phyloP scores from a whole-genome alignment of 1,284 basidiomycete species.

The Rhodotorula sp. region DNA sequence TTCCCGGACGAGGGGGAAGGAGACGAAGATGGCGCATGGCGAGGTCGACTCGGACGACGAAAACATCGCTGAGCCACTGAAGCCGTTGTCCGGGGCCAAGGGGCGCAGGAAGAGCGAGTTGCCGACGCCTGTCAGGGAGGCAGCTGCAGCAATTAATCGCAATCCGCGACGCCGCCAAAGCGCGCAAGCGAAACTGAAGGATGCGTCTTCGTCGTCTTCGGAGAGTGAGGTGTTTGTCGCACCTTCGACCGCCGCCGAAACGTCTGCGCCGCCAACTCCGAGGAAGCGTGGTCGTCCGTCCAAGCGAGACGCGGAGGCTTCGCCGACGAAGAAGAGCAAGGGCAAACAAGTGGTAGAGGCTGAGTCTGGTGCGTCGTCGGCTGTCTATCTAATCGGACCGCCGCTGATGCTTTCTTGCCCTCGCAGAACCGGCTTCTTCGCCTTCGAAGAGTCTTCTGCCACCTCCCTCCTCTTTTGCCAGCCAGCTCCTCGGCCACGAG shows the following conservation, averaged over 20 bases:
- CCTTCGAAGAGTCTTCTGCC: constrained; percentile 7
- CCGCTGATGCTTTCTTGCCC: not conserved
- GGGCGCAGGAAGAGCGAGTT: not conserved
- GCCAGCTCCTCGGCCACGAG: not conserved
- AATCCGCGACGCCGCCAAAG: not conserved
- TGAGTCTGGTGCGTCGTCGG: not conserved
- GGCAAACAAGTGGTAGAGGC: not conserved
- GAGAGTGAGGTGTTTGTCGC: not conserved
- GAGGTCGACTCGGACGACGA: not conserved
- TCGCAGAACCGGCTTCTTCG: not conserved
- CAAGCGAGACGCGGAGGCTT: not conserved
- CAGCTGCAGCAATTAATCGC: not conserved
- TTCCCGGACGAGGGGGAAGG: not conserved
- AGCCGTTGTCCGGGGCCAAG: not conserved
- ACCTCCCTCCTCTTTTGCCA: constrained; percentile 11
- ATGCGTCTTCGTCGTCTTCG: not conserved
- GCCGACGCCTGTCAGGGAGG: not conserved
- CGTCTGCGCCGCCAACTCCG: not conserved
- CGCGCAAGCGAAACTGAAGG: not conserved
- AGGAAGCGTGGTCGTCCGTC: not conserved
- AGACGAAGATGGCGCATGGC: not conserved
- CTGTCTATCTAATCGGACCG: too few species aligned
- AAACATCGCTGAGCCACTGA: not conserved
- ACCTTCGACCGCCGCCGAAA: not conserved
- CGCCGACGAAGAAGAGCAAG: not conserved